Base-by-base conservation (phyloP, 805 yeast species). In the Saccharomycopsis oosterbeekiorum region DNA sequence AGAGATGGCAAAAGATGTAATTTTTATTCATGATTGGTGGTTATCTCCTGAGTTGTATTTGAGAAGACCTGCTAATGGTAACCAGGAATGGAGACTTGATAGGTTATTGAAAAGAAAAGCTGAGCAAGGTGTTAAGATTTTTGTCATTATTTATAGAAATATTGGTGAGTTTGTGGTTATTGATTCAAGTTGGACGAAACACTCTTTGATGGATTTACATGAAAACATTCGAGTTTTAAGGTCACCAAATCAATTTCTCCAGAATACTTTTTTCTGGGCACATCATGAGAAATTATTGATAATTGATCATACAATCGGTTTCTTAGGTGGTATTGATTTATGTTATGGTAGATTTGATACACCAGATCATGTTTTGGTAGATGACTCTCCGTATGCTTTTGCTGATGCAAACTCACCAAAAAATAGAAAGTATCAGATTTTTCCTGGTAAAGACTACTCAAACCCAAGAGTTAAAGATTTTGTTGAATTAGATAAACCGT, bases 21-120 rank as follows among this genome's bases (percentile, higher is more conserved):
- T 94, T 40, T 94, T 85, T 70, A 90, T 94, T 57, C 97, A 94
- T 69, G 99, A 93, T 69, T 94, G 99, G 99, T 94, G 99, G 99
- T 77, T 94, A 29, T 82, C 93, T 4, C 99, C 99, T 0, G 99
- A 94, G 71, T 71, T 94, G 2, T 96, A 94, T 68, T 76, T 94
- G 74, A 81, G 99, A 65, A 78, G 99, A 58, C 99, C 99, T 0
- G 93, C 96, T 0, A 86, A 89, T 72, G 97, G 97, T 9, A 93
- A 93, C 68, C 98, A 94, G 72, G 86, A 89, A 65, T 94, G 90
- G 85, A 81, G 99, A 70, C 75, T 94, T 53, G 99, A 94, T 72
- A 80, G 99, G 68, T 72, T 94, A 1, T 76, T 94, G 66, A 89
- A 89, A 70, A 78, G 96, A 62, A 89, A 90, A 67, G 99, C 99